Conservation (phyloP, 2,329 filamentous ascomycete species). For the Xylaria sp. region DNA sequence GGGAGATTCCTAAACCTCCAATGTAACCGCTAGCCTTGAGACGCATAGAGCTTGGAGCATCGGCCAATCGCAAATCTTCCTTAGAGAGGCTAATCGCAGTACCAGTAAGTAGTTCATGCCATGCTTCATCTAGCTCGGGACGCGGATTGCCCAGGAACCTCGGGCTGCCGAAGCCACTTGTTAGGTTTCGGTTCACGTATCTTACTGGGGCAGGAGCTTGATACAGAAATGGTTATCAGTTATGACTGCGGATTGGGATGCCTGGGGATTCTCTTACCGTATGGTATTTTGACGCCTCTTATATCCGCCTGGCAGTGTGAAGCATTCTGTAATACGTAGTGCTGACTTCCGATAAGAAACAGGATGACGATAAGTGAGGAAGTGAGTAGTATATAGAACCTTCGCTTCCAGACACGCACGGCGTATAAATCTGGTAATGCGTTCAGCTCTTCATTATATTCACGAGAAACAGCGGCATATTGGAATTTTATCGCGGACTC, state of each 20-base stretch:
- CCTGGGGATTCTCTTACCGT: neutral
- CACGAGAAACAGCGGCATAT: neutral
- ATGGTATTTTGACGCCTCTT: neutral
- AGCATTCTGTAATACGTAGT: neutral
- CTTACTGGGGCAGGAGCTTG: neutral
- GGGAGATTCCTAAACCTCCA: conserved; percentile 20
- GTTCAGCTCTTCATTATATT: neutral
- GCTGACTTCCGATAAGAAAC: neutral
- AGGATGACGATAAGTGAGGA: neutral
- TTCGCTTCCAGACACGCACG: neutral
- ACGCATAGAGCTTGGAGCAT: neutral
- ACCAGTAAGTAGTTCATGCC: conserved; percentile 16
- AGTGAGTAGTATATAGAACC: conserved; percentile 1
- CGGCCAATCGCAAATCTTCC: conserved; percentile 15
- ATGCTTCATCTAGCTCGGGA: conserved; percentile 27
- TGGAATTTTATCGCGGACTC: neutral
- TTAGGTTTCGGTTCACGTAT: neutral
- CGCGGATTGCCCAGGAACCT: conserved; percentile 24
- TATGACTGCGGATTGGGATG: neutral
- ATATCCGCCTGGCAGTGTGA: neutral
- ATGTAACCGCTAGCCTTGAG: conserved; percentile 22
- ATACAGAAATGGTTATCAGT: neutral
- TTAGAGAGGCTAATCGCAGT: conserved; percentile 21
- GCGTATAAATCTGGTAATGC: neutral
- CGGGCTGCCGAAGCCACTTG: neutral